A percentile compares a stretch with the other conserved stretches of the same genome.
Evolutionary conservation across 768 basidiomycete genomes (phyloP).

Genomic region (Cyclocybe cylindracea): DNA sequence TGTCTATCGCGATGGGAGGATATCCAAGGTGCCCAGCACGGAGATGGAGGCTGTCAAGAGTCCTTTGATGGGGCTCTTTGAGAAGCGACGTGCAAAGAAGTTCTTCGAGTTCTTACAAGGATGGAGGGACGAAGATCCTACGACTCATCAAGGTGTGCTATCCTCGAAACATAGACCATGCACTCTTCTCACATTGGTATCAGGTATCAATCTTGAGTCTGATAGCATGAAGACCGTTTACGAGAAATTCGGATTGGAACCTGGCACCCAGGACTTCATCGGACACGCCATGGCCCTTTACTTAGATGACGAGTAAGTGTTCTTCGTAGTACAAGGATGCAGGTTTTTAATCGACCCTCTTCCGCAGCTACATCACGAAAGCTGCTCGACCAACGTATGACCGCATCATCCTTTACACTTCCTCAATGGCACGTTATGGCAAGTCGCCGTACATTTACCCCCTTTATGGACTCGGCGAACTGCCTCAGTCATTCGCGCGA

Average conservation of each 20-base stretch:
- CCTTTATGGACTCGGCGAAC: conserved; percentile 96
- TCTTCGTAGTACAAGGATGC: not conserved
- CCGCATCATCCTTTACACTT: conserved; percentile 95
- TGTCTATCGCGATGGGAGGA: conserved; percentile 94
- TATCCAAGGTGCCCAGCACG: conserved; percentile 96
- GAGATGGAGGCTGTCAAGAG: conserved; percentile 96
- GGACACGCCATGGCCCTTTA: conserved; percentile 99
- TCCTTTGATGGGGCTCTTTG: conserved; percentile 98
- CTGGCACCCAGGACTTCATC: conserved; percentile 98
- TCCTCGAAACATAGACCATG: not conserved
- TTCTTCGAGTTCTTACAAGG: conserved; percentile 97
- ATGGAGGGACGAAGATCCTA: conserved; percentile 95
- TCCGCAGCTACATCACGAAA: conserved; percentile 84
- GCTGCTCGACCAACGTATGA: conserved; percentile 89
- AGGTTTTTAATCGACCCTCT: conserved; percentile 2
- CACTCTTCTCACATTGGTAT: conserved; percentile 2
- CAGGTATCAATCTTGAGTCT: conserved; percentile 86
- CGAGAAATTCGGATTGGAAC: conserved; percentile 94
- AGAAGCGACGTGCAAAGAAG: conserved; percentile 97
- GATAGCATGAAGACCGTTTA: conserved; percentile 95
- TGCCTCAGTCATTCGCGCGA: conserved; percentile 98
- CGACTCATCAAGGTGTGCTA: conserved; percentile 85
- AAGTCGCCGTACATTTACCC: conserved; percentile 99
- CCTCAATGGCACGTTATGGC: conserved; percentile 98
- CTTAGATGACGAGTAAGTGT: conserved; percentile 90